phyloP scores from a whole-genome alignment of 768 basidiomycete genomes.

The Boletus reticuloceps region DNA sequence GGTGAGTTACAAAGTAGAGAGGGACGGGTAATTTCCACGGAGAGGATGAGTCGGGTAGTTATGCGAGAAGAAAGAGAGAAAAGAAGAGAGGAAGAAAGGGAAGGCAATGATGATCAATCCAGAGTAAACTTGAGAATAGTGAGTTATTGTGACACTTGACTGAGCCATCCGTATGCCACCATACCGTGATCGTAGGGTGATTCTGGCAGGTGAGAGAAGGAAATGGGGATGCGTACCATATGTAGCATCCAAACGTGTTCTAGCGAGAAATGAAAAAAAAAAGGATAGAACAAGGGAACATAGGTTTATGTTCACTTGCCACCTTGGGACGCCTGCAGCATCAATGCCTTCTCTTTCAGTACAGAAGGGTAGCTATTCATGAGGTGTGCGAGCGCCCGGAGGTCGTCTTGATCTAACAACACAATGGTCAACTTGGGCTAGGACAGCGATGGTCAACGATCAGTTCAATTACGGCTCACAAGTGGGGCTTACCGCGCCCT shows the following conservation, averaged over 20 bases:
- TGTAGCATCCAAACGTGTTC: not conserved
- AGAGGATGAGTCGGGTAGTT: conserved; percentile 7
- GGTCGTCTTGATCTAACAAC: conserved; percentile 81
- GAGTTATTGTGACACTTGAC: not conserved
- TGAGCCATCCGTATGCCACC: no score
- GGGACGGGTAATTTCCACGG: conserved; percentile 10
- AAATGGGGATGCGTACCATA: not conserved
- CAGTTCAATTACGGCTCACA: not conserved
- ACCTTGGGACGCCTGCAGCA: conserved; percentile 26
- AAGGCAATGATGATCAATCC: conserved; percentile 1
- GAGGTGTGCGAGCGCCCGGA: conserved; percentile 78
- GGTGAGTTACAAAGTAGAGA: not conserved
- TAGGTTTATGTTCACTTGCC: conserved; percentile 19
- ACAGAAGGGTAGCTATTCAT: conserved; percentile 85
- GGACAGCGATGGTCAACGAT: conserved; percentile 3
- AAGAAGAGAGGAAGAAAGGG: not conserved
- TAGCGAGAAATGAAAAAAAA: not conserved
- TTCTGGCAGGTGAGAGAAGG: not conserved
- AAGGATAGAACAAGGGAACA: not conserved
- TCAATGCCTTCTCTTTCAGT: conserved; percentile 71
- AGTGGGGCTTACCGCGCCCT: conserved; percentile 56
- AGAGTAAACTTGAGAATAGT: not conserved
- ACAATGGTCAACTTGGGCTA: conserved; percentile 84
- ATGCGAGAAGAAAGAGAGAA: conserved; percentile 3
- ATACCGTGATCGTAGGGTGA: no score